These are phyloP conservation scores for Artemisia tridentata DNA, from an alignment of 129 eudicot species.

Conservation along the genomic window DNA sequence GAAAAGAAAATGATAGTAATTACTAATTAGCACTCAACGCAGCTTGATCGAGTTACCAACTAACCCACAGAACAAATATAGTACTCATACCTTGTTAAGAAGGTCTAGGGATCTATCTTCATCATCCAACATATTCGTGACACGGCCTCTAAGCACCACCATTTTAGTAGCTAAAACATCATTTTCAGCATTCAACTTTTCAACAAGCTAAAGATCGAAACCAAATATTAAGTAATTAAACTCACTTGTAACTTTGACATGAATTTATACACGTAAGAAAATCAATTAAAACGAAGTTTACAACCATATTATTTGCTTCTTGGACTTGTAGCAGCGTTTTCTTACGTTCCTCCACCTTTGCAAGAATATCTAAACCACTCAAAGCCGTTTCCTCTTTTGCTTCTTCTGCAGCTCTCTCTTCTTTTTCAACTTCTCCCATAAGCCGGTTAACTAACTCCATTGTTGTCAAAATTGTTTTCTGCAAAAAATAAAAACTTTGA, in stretches of 20 bases:
- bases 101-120: constrained; percentile 54
- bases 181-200: too few relatives aligned
- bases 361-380: background rate
- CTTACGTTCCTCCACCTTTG: background rate
- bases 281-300: too few relatives aligned
- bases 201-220: too few relatives aligned
- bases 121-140: constrained; percentile 50
- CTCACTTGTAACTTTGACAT: too few relatives aligned
- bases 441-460: background rate
- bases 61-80: background rate
- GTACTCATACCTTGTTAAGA: constrained; percentile 46
- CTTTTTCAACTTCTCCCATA: background rate
- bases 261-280: too few relatives aligned
- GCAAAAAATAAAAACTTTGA: too few relatives aligned
- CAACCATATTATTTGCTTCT: background rate
- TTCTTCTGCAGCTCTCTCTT: background rate
- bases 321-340: background rate
- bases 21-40: background rate
- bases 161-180: constrained; percentile 39
- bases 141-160: constrained; percentile 68
- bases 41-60: too few relatives aligned
- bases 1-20: background rate
- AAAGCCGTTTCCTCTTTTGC: background rate
- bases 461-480: background rate
- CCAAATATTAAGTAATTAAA: too few relatives aligned